A percentile compares a stretch with the other conserved stretches of the same genome.
phyloP scores from a whole-genome alignment of 2,329 filamentous ascomycete genomes.

The Fusarium transvaalense region DNA sequence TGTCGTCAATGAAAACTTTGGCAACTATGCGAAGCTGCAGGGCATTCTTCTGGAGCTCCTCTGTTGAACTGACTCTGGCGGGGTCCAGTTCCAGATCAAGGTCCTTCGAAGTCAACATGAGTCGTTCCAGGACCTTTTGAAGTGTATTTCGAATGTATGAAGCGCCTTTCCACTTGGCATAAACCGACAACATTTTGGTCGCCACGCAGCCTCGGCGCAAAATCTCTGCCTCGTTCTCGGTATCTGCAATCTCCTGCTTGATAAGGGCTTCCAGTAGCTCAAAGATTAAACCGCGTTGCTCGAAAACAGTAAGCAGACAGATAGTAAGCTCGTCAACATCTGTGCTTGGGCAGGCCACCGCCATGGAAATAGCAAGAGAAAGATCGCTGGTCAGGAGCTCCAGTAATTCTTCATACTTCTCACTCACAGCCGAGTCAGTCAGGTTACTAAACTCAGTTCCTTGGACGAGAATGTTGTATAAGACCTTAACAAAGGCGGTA shows the following conservation, averaged over 20 bases:
- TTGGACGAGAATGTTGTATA: slow-evolving; percentile 78
- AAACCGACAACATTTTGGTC: slow-evolving; percentile 79
- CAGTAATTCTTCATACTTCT: slow-evolving; percentile 76
- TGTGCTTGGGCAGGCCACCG: slow-evolving; percentile 73
- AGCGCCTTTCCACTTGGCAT: slow-evolving; percentile 78
- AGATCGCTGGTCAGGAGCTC: slow-evolving; percentile 74
- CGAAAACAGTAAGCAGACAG: slow-evolving; percentile 76
- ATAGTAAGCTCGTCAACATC: slow-evolving; percentile 78
- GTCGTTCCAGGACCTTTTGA: slow-evolving; percentile 74
- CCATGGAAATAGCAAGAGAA: slow-evolving; percentile 72
- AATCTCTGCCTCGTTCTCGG: slow-evolving; percentile 77
- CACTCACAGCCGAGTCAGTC: slow-evolving; percentile 74
- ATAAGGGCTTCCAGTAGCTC: slow-evolving; percentile 74
- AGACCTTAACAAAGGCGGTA: slow-evolving; percentile 76
- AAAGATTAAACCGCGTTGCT: slow-evolving; percentile 73
- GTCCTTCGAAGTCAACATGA: slow-evolving; percentile 75
- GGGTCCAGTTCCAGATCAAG: slow-evolving; percentile 77
- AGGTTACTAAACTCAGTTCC: slow-evolving; percentile 78
- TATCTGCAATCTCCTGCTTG: slow-evolving; percentile 76
- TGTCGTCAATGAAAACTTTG: slow-evolving; percentile 78
- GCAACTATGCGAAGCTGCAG: slow-evolving; percentile 75
- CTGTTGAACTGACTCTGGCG: slow-evolving; percentile 67
- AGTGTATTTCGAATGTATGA: slow-evolving; percentile 73
- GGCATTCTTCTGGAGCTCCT: slow-evolving; percentile 75
- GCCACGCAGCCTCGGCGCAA: slow-evolving; percentile 76